A percentile compares a stretch with the other conserved stretches of the same genome.
These are phyloP conservation scores for Candida glaebosa DNA, from an alignment of 805 yeast genomes.

Conservation along the genomic window DNA sequence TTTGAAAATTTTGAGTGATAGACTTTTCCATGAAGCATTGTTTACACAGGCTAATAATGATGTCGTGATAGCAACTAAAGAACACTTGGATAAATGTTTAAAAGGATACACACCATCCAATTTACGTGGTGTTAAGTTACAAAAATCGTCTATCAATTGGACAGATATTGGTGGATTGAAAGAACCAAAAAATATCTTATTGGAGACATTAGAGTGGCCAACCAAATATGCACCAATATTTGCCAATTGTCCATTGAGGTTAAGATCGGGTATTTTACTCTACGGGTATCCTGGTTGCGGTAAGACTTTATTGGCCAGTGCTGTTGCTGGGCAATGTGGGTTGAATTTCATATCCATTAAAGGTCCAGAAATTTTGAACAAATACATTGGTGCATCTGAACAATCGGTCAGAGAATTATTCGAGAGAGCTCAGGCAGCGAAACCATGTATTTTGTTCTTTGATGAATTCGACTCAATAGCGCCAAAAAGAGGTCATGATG, in stretches of 20 bases:
- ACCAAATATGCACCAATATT: slow-evolving; percentile 95
- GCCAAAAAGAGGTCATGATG: slow-evolving; percentile 96
- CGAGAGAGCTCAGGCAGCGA: slow-evolving; percentile 91
- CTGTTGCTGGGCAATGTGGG: slow-evolving; percentile 92
- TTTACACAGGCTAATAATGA: slow-evolving; percentile 14
- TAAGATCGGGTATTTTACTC: slow-evolving; percentile 83
- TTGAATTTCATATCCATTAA: slow-evolving; percentile 88
- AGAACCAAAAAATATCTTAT: slow-evolving; percentile 67
- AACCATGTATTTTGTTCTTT: slow-evolving; percentile 88
- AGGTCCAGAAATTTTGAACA: slow-evolving; percentile 93
- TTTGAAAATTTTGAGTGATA: slow-evolving; percentile 63
- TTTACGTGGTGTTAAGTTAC: slow-evolving; percentile 80
- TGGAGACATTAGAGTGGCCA: slow-evolving; percentile 97
- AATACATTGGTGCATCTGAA: slow-evolving; percentile 96
- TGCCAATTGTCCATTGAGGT: slow-evolving; percentile 76
- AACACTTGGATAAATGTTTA: slow-evolving; percentile 54
- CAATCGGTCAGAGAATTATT: slow-evolving; percentile 91
- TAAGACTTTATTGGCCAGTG: slow-evolving; percentile 87
- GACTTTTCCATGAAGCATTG: slow-evolving; percentile 55
- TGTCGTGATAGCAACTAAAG: slow-evolving; percentile 19
- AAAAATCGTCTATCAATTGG: slow-evolving; percentile 77
- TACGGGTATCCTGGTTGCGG: slow-evolving; percentile 99
- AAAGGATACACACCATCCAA: slow-evolving; percentile 74
- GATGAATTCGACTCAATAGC: slow-evolving; percentile 98
- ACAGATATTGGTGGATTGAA: slow-evolving; percentile 82